Conservation (phyloP, 2,329 filamentous ascomycete species). For the Furcasterigmium sp. region DNA sequence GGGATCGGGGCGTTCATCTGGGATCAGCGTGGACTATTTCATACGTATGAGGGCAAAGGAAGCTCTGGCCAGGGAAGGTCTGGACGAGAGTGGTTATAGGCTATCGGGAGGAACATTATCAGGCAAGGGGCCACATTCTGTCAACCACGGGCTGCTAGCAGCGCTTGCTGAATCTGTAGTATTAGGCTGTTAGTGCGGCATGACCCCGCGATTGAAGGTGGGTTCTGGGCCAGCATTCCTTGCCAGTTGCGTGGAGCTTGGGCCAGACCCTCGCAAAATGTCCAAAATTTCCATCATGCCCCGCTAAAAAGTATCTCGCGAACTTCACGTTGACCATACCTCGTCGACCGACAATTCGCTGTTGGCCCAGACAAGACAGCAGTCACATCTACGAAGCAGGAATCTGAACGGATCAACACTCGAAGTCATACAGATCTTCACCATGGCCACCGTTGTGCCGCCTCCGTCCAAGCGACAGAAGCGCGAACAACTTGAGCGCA, state of each 20-base stretch:
- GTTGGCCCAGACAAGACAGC: conserved; percentile 7
- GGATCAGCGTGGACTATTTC: neutral
- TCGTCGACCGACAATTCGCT: neutral
- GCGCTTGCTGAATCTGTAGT: neutral
- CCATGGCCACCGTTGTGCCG: conserved; percentile 77
- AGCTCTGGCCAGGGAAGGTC: neutral
- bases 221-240: neutral
- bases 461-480: conserved; percentile 85
- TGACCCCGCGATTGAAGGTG: neutral
- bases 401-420: neutral
- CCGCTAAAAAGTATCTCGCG: conserved; percentile 2
- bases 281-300: conserved; percentile 1
- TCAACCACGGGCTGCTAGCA: neutral
- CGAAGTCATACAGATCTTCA: neutral
- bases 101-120: neutral
- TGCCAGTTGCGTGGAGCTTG: neutral
- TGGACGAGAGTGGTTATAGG: neutral
- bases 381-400: conserved; percentile 3
- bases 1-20: neutral
- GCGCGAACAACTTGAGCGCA: conserved; percentile 65
- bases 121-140: neutral
- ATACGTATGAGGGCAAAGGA: neutral
- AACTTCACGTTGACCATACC: conserved; percentile 1
- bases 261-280: neutral
- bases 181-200: neutral